Base-by-base conservation (phyloP, 176 grass and related monocot genomes). In the Pontederia paniculata region DNA sequence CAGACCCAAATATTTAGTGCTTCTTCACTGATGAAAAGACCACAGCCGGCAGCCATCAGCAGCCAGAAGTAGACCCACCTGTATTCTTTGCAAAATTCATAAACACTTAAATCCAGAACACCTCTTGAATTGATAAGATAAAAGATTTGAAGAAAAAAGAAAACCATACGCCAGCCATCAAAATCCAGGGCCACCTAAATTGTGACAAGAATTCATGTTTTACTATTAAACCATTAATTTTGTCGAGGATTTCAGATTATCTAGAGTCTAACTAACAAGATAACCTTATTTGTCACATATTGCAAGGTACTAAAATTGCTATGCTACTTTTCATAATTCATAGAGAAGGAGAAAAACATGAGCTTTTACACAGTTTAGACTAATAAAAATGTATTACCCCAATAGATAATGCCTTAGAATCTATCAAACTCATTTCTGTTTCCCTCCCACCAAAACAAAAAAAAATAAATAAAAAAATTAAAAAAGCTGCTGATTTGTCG, bases 41-140 rank as follows among this genome's bases (percentile, higher is more conserved):
- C 84, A 63, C 82, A 88, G 55, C 89, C 89, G 62, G 89, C 84
- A 69, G 81, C 78, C 81, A 95, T 80, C 28, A 95, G 84, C 78
- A 95, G 72, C 78, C 72, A 95, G 79, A 95, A 95, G 73, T 85
- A 95, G 54, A 95, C 70, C 89, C 89, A 95, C 75, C 84, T 95
- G 78, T 60, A 76, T 43, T 22, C 44, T 63, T 73, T 48, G 49
- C 23, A 44, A 73, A 21, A 48, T 12, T 62, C 42, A 13, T 44
- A 54, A 42, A 50, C 28, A 37, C 28, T 37, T 37, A 37, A 37
- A 31, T 31, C 1, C 28, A 3, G 28, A 37, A 37, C 28, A 37
- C 7, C 28, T 37, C 28, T 37, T 37, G 28, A 37, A 37, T 5
- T 42, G 43, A 21, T 20, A 12, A 49, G 42, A 44, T 1, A 79